phyloP scores from a whole-genome alignment of 495 filamentous ascomycete genomes.

The Aspergillus affinis region DNA sequence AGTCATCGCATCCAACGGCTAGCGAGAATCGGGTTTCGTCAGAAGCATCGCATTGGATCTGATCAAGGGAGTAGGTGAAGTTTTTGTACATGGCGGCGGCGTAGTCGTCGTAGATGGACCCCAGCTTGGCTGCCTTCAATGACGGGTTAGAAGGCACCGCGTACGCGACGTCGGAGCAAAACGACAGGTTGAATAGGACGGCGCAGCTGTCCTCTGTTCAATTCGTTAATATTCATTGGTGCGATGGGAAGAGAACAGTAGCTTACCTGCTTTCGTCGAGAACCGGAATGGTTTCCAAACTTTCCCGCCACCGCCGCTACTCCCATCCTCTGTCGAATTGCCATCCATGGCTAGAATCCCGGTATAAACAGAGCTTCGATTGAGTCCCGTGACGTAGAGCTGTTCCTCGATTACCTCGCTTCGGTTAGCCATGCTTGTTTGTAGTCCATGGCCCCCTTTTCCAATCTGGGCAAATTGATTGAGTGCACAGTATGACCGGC shows the following conservation, averaged over 20 bases:
- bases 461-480: slow-evolving; percentile 60
- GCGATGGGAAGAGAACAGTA: slow-evolving; percentile 16
- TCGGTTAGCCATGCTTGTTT: slow-evolving; percentile 65
- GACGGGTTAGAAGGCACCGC: slow-evolving; percentile 78
- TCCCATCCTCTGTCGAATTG: slow-evolving; percentile 53
- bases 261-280: slow-evolving; percentile 73
- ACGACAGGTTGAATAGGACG: slow-evolving; percentile 76
- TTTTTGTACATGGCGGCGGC: slow-evolving; percentile 61
- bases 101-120: slow-evolving; percentile 67
- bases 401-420: slow-evolving; percentile 73
- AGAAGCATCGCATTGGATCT: slow-evolving; percentile 79
- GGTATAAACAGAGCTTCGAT: slow-evolving; percentile 64
- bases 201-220: slow-evolving; percentile 70
- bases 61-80: slow-evolving; percentile 78
- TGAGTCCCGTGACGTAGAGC: slow-evolving; percentile 77
- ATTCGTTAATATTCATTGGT: slow-evolving; percentile 15
- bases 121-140: slow-evolving; percentile 47
- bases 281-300: slow-evolving; percentile 69
- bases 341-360: slow-evolving; percentile 67
- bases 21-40: slow-evolving; percentile 75
- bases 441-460: slow-evolving; percentile 50
- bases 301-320: slow-evolving; percentile 65
- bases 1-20: slow-evolving; percentile 70
- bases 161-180: slow-evolving; percentile 86
- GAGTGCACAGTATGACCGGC: slow-evolving; percentile 74